These are phyloP conservation scores for Eleusine indica DNA, from an alignment of 176 grass and related monocot species.

Conservation along the genomic window DNA sequence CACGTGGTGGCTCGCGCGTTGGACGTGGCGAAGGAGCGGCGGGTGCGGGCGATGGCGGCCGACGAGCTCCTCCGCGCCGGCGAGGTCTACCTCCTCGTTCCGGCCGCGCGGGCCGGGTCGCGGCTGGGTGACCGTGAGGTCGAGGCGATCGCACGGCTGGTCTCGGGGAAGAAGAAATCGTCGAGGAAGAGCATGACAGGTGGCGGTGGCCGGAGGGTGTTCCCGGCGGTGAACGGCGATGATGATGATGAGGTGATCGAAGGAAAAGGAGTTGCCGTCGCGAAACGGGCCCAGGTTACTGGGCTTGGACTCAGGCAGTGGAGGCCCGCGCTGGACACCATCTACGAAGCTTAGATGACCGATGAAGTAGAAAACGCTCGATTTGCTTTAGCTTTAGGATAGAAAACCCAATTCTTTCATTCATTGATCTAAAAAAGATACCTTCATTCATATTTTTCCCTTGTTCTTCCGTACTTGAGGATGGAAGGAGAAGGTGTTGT, in stretches of 20 bases:
- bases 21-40: constrained; percentile 30
- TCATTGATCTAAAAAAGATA: background rate
- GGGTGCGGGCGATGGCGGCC: constrained; percentile 40
- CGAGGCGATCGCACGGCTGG: constrained; percentile 10
- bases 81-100: constrained; percentile 63
- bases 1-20: constrained; percentile 44
- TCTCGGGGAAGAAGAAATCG: constrained; percentile 9
- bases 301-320: constrained; percentile 38
- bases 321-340: constrained; percentile 60
- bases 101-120: constrained; percentile 32
- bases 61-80: constrained; percentile 53
- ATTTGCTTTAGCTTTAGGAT: background rate
- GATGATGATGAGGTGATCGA: background rate
- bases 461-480: background rate
- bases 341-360: constrained; percentile 37
- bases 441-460: constrained; percentile 3
- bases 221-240: constrained; percentile 36
- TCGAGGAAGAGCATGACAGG: background rate
- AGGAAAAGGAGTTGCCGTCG: background rate
- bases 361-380: background rate
- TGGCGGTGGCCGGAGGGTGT: constrained; percentile 24
- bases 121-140: constrained; percentile 41
- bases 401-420: constrained; percentile 35
- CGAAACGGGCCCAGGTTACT: background rate
- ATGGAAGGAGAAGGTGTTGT: background rate